Evolutionary conservation across 805 yeast species (phyloP), one percentile per base, ranked within the genome.

Genomic region (Ogataea allantospora): DNA sequence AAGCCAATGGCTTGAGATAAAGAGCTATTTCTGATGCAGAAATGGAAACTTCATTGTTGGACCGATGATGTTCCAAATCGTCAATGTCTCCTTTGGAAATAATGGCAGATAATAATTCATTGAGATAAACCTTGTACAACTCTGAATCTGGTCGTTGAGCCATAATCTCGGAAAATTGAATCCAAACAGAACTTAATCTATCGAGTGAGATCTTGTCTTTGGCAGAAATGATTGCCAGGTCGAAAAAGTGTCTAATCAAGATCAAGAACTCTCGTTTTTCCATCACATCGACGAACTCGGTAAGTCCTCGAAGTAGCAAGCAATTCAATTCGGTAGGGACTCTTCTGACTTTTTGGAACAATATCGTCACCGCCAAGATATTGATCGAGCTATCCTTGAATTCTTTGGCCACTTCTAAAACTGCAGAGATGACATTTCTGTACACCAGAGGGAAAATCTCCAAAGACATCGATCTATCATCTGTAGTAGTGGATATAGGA

Each of bases 1-100:
- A 70, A 0, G 97, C 93, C 43, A 91, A 68, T 0, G 96, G 96
- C 26, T 68, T 72, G 38, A 93, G 67, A 46, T 76, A 75, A 9
- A 71, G 59, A 1, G 76, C 75, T 44, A 79, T 88, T 60, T 77
- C 84, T 41, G 67, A 71, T n/a, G 80, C 96, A 59, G 77, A 80
- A 33, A 73, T 76, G 20, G 80, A 70, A 26, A 85, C 82, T 45
- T 81, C 89, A 38, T 70, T 70, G 50, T 82, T 88, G 2, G 95
- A 73, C 53, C 95, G 75, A 54, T 86, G 95, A 49, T 83, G 89
- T 41, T 83, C 93, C 18, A 53, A 42, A 30, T 76, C 73, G 48
- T 77, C 83, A 15, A 79, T 83, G 48, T 88, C 96, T 32, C 96
- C 98, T 50, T 80, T 78, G 22, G 82, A 68, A 27, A 87, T 74